Percentiles rank a stretch among this genome's conserved stretches.
These are phyloP conservation scores for Chlorella sp. DNA, from an alignment of 139 green algal genomes.

Conservation along the genomic window DNA sequence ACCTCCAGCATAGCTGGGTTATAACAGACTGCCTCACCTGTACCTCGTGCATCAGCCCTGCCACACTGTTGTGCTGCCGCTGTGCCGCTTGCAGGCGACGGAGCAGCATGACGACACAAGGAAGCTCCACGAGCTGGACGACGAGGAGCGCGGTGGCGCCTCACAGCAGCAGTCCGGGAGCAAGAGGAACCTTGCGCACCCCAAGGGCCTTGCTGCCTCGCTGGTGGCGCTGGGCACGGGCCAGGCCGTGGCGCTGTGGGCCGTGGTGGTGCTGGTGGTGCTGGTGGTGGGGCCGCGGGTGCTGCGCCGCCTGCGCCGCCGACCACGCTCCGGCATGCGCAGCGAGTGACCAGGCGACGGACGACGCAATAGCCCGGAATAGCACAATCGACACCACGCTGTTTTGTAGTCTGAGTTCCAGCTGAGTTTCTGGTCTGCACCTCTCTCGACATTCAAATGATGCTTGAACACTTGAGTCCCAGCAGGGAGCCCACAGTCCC, in stretches of 20 bases:
- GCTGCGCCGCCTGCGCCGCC: not conserved
- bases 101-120: not conserved
- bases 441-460: not conserved
- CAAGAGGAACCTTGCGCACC: too few species aligned
- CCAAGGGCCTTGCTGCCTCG: not conserved
- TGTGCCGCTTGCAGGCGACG: not conserved
- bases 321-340: not conserved
- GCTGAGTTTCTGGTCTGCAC: not conserved
- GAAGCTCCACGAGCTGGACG: not conserved
- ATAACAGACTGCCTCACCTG: not conserved
- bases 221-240: not conserved
- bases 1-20: not conserved
- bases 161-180: too few species aligned
- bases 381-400: too few species aligned
- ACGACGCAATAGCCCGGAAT: too few species aligned
- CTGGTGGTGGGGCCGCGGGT: not conserved
- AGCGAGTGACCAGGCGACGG: not conserved
- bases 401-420: not conserved
- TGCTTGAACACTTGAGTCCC: not conserved
- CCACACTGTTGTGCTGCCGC: not conserved
- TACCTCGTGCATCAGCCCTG: not conserved
- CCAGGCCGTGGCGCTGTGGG: not conserved
- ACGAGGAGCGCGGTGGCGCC: too few species aligned
- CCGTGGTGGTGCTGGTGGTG: conserved; percentile 24
- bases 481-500: not conserved